Evolutionary conservation across 225 moss, liverwort and hornwort genomes (phyloP), one percentile per base, ranked within the genome.

Genomic region (Neckera pumila): DNA sequence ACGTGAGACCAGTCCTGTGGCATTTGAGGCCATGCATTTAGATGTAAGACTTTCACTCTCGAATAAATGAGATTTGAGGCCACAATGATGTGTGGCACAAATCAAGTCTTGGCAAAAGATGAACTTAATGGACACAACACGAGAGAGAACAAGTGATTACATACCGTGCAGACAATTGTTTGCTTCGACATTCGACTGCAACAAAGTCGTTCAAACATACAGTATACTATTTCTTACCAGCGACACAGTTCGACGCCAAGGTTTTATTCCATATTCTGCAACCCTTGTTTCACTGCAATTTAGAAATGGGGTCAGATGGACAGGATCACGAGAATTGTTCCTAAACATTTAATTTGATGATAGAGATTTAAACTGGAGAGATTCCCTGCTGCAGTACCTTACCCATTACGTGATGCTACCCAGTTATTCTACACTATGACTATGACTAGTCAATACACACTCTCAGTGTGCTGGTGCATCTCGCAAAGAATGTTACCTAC

Each of bases 361-460:
- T 62, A 80, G 66, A 83, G 75, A 75, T 80, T 86, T 8, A 64
- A n/a, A 82, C 38, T 38, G 49, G 49, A 49, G 49, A 49, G 74
- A 80, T 70, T 36, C 88, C 88, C 90, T 67, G 76, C 56, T 56
- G 84, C 74, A 49, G 53, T 88, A 83, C 86, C 83, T 90, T 86
- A 84, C 69, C 88, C 80, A 42, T 38, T 73, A 83, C 67, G 73
- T 75, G 79, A 83, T 87, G 87, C 89, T 82, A 82, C 57, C 66
- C 85, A 85, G 59, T 85, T 92, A 89, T 89, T 91, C 89, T 89
- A 91, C 89, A 89, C 58, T 58, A 87, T 58, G 82, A 89, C 58
- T 58, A 87, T 58, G 82, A 53, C 89, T 67, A 76, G 58, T 81
- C 83, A 69, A 42, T 85, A 76, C 86, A 81, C 86, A 86, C 49